Evolutionary conservation across 345 rosid genomes (phyloP), one percentile per base, ranked within the genome.

Genomic region (Leavenworthia alabamica): DNA sequence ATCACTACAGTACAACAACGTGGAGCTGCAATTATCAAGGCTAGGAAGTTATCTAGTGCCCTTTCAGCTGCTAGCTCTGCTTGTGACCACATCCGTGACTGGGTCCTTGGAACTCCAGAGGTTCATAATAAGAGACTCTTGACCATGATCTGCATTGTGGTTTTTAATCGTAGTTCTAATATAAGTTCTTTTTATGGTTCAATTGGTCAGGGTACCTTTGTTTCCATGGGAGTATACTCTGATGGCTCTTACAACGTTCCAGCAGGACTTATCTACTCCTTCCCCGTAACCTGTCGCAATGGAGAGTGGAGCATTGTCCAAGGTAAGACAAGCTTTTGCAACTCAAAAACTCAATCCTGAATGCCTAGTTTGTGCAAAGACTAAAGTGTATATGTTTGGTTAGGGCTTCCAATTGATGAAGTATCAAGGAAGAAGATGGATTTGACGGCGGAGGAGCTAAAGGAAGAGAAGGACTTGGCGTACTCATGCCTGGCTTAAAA

Each of bases 21-120:
- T 53, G 99, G 99, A 46, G 99, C 99, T 81, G 97, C 99, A 45
- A 93, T 93, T 69, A 93, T 93, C 75, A 93, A 93, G 69, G 99
- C 99, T 1, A 62, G 99, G 67, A 93, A 89, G 68, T 74, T 89
- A 39, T 93, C 99, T 22, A 93, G 99, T 84, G 99, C 99, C 13
- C 70, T 93, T 2, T 93, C 99, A 73, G 99, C 99, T 71, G 99
- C 99, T 48, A 93, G 97, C 71, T 76, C 92, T 60, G 99, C 99
- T 46, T 93, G 99, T 72, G 99, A 93, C 67, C 99, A 93, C 75
- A 89, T 93, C 26, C 99, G 87, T 62, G 95, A 93, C 72, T 93
- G 99, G 99, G 97, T 93, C 67, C 92, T 93, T 67, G 99, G 97
- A 81, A 89, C 99, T 56, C 95, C 97, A 17, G 88, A 87, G 97